Evolutionary conservation across 2,329 filamentous ascomycete species (phyloP).

Genomic region (Penicillium paneum): DNA sequence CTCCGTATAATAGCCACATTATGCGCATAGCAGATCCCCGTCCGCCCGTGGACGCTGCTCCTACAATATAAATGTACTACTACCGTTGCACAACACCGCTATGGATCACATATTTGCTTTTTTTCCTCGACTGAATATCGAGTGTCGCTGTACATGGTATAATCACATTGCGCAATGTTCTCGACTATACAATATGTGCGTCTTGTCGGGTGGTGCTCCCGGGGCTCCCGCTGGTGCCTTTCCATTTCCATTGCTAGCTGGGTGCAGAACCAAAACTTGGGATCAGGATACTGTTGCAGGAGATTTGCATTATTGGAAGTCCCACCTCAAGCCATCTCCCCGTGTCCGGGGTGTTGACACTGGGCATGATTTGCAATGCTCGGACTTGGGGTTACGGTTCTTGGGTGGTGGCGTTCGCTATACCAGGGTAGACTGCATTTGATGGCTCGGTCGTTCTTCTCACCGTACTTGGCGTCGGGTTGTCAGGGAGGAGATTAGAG

Average conservation of each 20-base stretch:
- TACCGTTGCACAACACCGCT: background rate
- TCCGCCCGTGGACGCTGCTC: background rate
- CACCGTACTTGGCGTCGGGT: background rate
- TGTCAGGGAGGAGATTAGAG: background rate
- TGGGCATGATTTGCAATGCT: background rate
- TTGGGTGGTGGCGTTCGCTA: constrained; percentile 1
- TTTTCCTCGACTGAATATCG: background rate
- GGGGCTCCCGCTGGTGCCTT: background rate
- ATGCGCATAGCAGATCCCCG: background rate
- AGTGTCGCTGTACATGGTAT: background rate
- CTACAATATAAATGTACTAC: background rate
- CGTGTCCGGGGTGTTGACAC: background rate
- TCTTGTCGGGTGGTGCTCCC: background rate
- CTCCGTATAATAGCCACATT: background rate
- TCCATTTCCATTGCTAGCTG: constrained; percentile 5
- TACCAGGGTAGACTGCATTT: background rate
- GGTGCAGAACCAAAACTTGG: constrained; percentile 8
- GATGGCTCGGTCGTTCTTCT: background rate
- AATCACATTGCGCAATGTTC: background rate
- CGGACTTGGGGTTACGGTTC: background rate
- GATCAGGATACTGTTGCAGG: constrained; percentile 11
- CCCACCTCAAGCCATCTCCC: background rate
- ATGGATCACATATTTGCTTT: background rate
- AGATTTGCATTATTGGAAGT: constrained; percentile 12
- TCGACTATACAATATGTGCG: background rate